A percentile compares a stretch with the other conserved stretches of the same genome.
Conservation (phyloP, 2,329 filamentous ascomycete genomes). For the Bretziella fagacearum region DNA sequence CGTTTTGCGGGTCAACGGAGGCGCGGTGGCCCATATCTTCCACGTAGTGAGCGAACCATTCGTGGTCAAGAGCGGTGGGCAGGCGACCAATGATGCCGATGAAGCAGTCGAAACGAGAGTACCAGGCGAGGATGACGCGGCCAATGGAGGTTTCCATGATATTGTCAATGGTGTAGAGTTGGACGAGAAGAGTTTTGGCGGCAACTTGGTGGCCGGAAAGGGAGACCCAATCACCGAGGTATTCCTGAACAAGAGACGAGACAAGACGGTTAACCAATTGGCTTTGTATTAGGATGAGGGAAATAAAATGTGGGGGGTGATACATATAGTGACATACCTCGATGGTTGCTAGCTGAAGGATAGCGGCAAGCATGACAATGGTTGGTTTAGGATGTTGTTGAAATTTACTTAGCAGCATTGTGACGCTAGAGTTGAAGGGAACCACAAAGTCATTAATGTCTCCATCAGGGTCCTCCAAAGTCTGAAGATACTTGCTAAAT, state of each 20-base stretch:
- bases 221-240: slow-evolving; percentile 88
- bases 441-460: slow-evolving; percentile 67
- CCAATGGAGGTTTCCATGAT: slow-evolving; percentile 54
- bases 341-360: slow-evolving; percentile 81
- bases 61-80: slow-evolving; percentile 51
- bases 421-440: slow-evolving; percentile 83
- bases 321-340: slow-evolving; percentile 48
- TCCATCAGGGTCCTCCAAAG: slow-evolving; percentile 51
- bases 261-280: slow-evolving; percentile 15
- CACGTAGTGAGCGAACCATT: slow-evolving; percentile 58
- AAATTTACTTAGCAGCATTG: slow-evolving; percentile 53
- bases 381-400: slow-evolving; percentile 53
- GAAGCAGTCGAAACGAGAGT: slow-evolving; percentile 72
- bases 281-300: no score
- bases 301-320: no score
- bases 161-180: slow-evolving; percentile 60
- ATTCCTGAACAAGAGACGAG: slow-evolving; percentile 47
- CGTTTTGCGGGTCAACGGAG: background rate
- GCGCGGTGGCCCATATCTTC: slow-evolving; percentile 20
- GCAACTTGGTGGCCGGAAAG: slow-evolving; percentile 84
- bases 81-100: slow-evolving; percentile 69
- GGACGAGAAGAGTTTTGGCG: slow-evolving; percentile 62
- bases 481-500: slow-evolving; percentile 76
- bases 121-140: slow-evolving; percentile 71
- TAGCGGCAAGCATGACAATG: slow-evolving; percentile 63